phyloP scores from a whole-genome alignment of 306 rosid species.

The barrel medic (Medicago truncatula) region DNA sequence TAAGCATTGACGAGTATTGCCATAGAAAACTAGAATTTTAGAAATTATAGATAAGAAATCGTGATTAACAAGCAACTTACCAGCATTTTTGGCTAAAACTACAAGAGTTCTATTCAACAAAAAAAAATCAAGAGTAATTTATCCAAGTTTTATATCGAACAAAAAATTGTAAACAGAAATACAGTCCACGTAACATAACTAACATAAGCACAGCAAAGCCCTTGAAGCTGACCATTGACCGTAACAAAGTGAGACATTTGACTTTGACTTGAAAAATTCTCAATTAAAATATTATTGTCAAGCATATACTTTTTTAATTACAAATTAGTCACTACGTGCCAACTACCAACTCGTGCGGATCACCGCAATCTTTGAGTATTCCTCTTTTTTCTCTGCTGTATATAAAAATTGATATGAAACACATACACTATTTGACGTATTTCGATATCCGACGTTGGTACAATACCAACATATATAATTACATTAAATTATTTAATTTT shows the following conservation, averaged over 20 bases:
- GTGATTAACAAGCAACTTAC: too few relatives aligned
- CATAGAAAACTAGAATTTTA: too few relatives aligned
- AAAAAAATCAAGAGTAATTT: too few relatives aligned
- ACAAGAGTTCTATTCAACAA: neutral
- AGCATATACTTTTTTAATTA: neutral
- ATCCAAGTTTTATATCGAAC: neutral
- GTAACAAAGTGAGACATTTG: slow-evolving; percentile 39
- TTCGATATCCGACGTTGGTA: too few relatives aligned
- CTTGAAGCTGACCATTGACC: slow-evolving; percentile 59
- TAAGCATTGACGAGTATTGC: too few relatives aligned
- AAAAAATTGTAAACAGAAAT: neutral
- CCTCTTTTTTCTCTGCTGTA: too few relatives aligned
- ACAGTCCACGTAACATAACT: neutral
- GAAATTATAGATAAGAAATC: too few relatives aligned
- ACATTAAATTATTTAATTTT: too few relatives aligned
- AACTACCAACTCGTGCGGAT: slow-evolving; percentile 52
- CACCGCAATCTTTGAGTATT: slow-evolving; percentile 52
- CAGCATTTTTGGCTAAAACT: too few relatives aligned
- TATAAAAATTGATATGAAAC: too few relatives aligned
- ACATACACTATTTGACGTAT: too few relatives aligned
- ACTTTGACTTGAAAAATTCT: slow-evolving; percentile 52
- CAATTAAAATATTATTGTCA: slow-evolving; percentile 17
- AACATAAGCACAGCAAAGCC: slow-evolving; percentile 35
- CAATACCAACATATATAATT: too few relatives aligned
- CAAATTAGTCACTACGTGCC: slow-evolving; percentile 42